Conservation (phyloP, 345 rosid species). For the Luvunga scandens region DNA sequence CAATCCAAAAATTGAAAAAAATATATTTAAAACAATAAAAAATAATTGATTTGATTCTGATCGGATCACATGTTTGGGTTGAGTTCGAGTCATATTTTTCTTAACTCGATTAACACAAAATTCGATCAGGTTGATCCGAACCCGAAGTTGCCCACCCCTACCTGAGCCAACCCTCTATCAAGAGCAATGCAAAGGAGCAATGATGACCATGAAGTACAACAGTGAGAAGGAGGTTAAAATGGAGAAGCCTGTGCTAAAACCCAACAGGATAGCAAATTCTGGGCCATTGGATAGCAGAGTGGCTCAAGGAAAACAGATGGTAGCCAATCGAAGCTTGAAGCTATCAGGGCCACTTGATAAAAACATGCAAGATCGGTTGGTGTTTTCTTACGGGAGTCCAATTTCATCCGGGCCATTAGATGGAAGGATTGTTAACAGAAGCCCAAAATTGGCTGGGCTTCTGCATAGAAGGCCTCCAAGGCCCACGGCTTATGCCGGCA, state of each 20-base stretch:
- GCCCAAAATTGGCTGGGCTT: conserved; percentile 50
- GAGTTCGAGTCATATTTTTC: too few species aligned
- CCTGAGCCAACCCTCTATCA: conserved; percentile 20
- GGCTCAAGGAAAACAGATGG: conserved; percentile 31
- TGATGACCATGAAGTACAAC: conserved; percentile 33
- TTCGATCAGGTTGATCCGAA: too few species aligned
- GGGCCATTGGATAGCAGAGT: conserved; percentile 57
- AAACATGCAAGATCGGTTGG: conserved; percentile 48
- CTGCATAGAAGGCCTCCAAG: conserved; percentile 40
- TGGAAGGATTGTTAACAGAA: conserved; percentile 30
- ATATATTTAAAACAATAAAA: too few species aligned
- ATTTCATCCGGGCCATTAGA: conserved; percentile 37
- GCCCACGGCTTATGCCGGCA: conserved; percentile 32
- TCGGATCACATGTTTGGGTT: too few species aligned
- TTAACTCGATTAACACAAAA: too few species aligned
- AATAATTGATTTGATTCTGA: too few species aligned
- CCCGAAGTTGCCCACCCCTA: too few species aligned
- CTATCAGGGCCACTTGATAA: conserved; percentile 70
- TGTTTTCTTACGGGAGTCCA: conserved; percentile 44
- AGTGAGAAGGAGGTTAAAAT: conserved; percentile 30
- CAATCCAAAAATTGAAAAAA: too few species aligned
- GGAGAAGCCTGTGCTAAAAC: conserved; percentile 25
- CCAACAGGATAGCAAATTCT: conserved; percentile 51
- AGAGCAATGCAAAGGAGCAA: conserved; percentile 24
- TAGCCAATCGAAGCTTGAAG: conserved; percentile 31